Evolutionary conservation across 2,329 filamentous ascomycete species (phyloP).

Genomic region (Trichoderma atroviride): DNA sequence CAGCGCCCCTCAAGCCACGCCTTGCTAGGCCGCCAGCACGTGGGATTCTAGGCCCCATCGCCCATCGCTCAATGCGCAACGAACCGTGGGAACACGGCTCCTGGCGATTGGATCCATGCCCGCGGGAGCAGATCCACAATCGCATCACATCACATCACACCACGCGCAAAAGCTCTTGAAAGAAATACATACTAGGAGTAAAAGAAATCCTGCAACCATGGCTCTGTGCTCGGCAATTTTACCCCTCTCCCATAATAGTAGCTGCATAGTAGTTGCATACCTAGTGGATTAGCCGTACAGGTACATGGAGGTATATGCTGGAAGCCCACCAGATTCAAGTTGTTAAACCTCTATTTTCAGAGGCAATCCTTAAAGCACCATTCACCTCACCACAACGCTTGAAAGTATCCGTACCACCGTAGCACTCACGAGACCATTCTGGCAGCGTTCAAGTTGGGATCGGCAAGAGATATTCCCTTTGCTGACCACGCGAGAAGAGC

Average conservation of each 20-base stretch:
- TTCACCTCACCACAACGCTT: not conserved
- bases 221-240: not conserved
- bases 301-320: not conserved
- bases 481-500: conserved; percentile 13
- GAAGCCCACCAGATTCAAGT: not conserved
- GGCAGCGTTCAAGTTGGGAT: conserved; percentile 15
- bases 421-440: not conserved
- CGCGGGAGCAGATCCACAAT: not conserved
- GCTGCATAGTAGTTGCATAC: too few relatives aligned
- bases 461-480: conserved; percentile 2
- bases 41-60: conserved; percentile 20
- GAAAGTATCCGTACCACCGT: not conserved
- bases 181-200: too few relatives aligned
- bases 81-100: conserved; percentile 8
- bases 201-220: not conserved
- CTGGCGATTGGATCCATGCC: conserved; percentile 1
- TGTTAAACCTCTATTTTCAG: not conserved
- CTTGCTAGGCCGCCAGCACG: conserved; percentile 23
- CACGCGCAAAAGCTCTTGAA: not conserved
- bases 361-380: not conserved
- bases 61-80: conserved; percentile 10
- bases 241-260: not conserved
- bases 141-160: not conserved
- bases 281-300: not conserved
- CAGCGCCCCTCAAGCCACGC: conserved; percentile 8